Evolutionary conservation across 805 yeast species (phyloP).

Genomic region (Zygosaccharomyces bisporus): DNA sequence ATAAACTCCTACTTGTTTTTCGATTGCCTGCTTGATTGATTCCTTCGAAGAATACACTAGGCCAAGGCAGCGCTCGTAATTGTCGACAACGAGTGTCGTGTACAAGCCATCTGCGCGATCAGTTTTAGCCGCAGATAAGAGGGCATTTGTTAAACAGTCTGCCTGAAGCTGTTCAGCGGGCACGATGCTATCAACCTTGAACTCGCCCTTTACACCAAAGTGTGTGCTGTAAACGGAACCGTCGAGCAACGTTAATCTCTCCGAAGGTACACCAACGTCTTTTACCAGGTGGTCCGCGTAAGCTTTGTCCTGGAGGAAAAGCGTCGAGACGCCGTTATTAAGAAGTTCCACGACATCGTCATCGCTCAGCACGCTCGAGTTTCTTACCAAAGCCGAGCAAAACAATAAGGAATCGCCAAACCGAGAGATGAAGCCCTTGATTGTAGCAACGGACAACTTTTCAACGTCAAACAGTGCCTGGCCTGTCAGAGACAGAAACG

Average conservation of each 20-base stretch:
- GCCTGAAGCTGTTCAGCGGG: slow-evolving; percentile 18
- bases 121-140: slow-evolving; percentile 55
- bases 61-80: slow-evolving; percentile 71
- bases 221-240: slow-evolving; percentile 20
- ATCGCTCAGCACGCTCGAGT: slow-evolving; percentile 25
- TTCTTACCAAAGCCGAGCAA: slow-evolving; percentile 29
- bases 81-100: slow-evolving; percentile 77
- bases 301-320: slow-evolving; percentile 38
- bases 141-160: slow-evolving; percentile 17
- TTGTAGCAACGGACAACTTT: slow-evolving; percentile 17
- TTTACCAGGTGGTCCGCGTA: slow-evolving; percentile 35
- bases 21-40: slow-evolving; percentile 77
- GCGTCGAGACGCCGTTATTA: slow-evolving; percentile 54
- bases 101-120: slow-evolving; percentile 85
- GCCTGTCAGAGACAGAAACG: slow-evolving; percentile 28
- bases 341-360: slow-evolving; percentile 52
- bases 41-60: slow-evolving; percentile 85
- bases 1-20: slow-evolving; percentile 82
- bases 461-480: slow-evolving; percentile 28
- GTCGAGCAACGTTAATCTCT: slow-evolving; percentile 40
- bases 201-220: slow-evolving; percentile 15
- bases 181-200: slow-evolving; percentile 11
- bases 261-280: slow-evolving; percentile 49
- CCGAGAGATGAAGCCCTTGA: slow-evolving; percentile 17
- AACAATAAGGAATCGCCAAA: slow-evolving; percentile 18